Conservation (phyloP, 2,329 filamentous ascomycete species). For the Fusarium temperatum region DNA sequence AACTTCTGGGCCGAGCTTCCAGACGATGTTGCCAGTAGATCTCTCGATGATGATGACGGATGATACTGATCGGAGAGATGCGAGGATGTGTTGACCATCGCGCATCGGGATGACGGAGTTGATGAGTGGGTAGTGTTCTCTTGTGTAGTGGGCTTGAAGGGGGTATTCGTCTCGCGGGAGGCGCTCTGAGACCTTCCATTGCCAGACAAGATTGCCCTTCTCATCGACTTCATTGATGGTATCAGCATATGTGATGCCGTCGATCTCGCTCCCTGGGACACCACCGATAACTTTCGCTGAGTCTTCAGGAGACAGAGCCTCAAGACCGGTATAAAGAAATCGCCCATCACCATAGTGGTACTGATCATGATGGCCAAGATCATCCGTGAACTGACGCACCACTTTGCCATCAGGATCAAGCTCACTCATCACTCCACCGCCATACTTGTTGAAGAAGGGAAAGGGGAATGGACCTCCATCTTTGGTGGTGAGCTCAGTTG, state of each 20-base stretch:
- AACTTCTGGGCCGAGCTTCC: constrained; percentile 36
- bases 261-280: constrained; percentile 37
- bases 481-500: constrained; percentile 19
- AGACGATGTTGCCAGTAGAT: constrained; percentile 41
- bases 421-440: constrained; percentile 44
- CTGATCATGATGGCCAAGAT: constrained; percentile 43
- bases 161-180: constrained; percentile 41
- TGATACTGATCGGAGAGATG: constrained; percentile 43
- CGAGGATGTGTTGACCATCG: constrained; percentile 43
- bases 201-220: constrained; percentile 38
- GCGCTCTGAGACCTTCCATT: constrained; percentile 44
- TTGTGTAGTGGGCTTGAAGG: constrained; percentile 44
- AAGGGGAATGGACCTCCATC: constrained; percentile 40
- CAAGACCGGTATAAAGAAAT: constrained; percentile 41
- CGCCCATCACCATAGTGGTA: constrained; percentile 43
- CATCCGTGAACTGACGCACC: constrained; percentile 41
- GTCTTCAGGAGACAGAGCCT: constrained; percentile 39
- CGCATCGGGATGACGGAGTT: constrained; percentile 43
- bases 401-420: constrained; percentile 38
- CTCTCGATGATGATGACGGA: constrained; percentile 43
- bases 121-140: constrained; percentile 46
- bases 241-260: constrained; percentile 44
- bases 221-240: constrained; percentile 44
- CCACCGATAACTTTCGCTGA: constrained; percentile 43
- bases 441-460: constrained; percentile 46